Evolutionary conservation across 1,284 basidiomycete genomes (phyloP), one percentile per base, ranked within the genome.

Genomic region (Golubevia pallescens): DNA sequence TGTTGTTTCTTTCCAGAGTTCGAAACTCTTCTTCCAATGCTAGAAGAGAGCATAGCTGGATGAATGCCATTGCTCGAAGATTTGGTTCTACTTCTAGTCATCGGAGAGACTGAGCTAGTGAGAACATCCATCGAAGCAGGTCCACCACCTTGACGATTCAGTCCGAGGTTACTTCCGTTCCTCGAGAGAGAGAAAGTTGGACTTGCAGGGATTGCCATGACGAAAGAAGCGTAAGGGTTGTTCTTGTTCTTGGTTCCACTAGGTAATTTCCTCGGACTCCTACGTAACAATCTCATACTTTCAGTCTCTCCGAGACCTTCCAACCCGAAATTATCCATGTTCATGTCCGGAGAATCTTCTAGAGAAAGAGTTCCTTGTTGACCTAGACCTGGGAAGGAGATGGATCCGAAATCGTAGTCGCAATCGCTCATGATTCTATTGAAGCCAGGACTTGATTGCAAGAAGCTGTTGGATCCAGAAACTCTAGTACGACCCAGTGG

Each of bases 241-340:
- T 71, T 61, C 23, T 63, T 66, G 16, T 66, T 71, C 54, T 68
- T 61, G 32, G 77, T 80, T 7, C 81, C 81, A 24, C 63, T 67
- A 48, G 81, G 80, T n/a, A 73, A 74, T 69, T 84, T 84, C 20
- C 81, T 68, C 38, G 81, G 81, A 62, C 78, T 81, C 54, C 81
- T 66, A 8, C 81, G 69, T 53, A 75, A 61, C 0, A 70, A 66
- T 42, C 67, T 65, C 8, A 72, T 68, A 48, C 42, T 48, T 48
- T 10, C 8, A 13, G 42, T 48, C 10, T 48, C 42, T 48, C 42
- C 42, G 16, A 48, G 8, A 10, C 42, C 42, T 48, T 48, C 10
- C 28, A 28, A 28, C 28, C 28, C 28, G 28, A 28, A 28, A 28
- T 28, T 28, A 28, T 28, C 28, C 28, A 28, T 28, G 28, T 28